phyloP scores from a whole-genome alignment of 495 filamentous ascomycete species.

The Penicillium desertorum region DNA sequence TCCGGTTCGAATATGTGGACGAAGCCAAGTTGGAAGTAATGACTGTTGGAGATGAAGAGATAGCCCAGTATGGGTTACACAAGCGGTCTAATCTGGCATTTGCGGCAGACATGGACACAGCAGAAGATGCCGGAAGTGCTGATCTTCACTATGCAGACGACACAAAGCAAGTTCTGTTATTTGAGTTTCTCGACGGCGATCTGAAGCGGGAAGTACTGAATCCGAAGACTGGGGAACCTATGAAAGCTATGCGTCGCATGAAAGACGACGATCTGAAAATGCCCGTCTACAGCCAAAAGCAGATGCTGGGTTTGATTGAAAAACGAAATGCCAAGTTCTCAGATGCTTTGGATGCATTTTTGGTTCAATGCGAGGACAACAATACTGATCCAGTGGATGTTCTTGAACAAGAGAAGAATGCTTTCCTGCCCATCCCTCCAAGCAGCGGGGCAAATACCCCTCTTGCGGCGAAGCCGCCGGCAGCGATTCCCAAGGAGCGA shows the following conservation, averaged over 20 bases:
- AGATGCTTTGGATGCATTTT: slow-evolving; percentile 71
- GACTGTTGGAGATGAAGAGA: slow-evolving; percentile 58
- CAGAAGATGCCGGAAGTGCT: slow-evolving; percentile 29
- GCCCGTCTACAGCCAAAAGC: slow-evolving; percentile 90
- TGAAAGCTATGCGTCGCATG: slow-evolving; percentile 60
- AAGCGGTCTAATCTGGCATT: slow-evolving; percentile 24
- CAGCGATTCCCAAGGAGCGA: slow-evolving; percentile 76
- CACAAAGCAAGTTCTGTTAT: slow-evolving; percentile 69
- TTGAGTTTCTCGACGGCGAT: slow-evolving; percentile 92
- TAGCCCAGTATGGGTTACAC: slow-evolving; percentile 23
- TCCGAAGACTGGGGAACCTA: slow-evolving; percentile 68
- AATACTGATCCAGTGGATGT: slow-evolving; percentile 65
- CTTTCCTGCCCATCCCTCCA: slow-evolving; percentile 48
- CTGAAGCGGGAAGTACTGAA: slow-evolving; percentile 75
- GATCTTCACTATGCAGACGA: slow-evolving; percentile 33
- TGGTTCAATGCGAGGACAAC: slow-evolving; percentile 68
- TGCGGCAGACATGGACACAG: slow-evolving; percentile 27
- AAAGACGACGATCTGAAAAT: slow-evolving; percentile 83
- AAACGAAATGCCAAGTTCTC: slow-evolving; percentile 86
- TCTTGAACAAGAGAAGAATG: slow-evolving; percentile 50
- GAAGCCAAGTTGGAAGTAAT: slow-evolving; percentile 77
- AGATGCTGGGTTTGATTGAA: slow-evolving; percentile 87
- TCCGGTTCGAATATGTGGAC: slow-evolving; percentile 85
- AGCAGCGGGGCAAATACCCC: slow-evolving; percentile 54
- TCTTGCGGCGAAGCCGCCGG: slow-evolving; percentile 44